A percentile compares a stretch with the other conserved stretches of the same genome.
Conservation (phyloP, 2,329 filamentous ascomycete species). For the Blumeriella jaapii region DNA sequence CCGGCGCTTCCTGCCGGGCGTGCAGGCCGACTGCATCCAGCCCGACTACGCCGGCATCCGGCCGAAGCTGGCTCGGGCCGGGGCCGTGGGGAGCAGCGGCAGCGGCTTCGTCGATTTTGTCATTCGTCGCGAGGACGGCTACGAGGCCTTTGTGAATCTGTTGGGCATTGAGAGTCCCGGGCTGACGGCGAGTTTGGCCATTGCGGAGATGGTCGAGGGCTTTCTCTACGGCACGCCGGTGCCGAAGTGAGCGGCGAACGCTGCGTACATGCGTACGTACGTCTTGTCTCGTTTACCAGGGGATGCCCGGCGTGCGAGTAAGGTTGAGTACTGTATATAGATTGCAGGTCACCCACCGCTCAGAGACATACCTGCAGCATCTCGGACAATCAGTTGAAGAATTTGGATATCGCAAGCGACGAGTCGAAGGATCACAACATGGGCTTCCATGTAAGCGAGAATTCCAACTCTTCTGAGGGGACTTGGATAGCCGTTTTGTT, state of each 20-base stretch:
- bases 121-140: slow-evolving; percentile 66
- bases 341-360: too few relatives aligned
- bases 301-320: too few relatives aligned
- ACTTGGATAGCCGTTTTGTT: too few relatives aligned
- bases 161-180: slow-evolving; percentile 91
- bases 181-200: slow-evolving; percentile 75
- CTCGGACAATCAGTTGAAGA: too few relatives aligned
- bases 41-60: slow-evolving; percentile 88
- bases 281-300: neutral
- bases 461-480: too few relatives aligned
- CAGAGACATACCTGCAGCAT: too few relatives aligned
- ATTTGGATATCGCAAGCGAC: too few relatives aligned
- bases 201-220: slow-evolving; percentile 64
- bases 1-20: slow-evolving; percentile 60
- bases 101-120: slow-evolving; percentile 76
- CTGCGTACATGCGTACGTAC: neutral
- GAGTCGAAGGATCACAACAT: too few relatives aligned
- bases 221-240: slow-evolving; percentile 21
- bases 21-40: slow-evolving; percentile 54
- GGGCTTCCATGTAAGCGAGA: too few relatives aligned
- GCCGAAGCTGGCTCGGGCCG: slow-evolving; percentile 60
- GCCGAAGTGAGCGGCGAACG: neutral
- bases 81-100: slow-evolving; percentile 45
- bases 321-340: too few relatives aligned
- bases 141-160: slow-evolving; percentile 75